Percentiles rank a stretch among this genome's conserved stretches.
Evolutionary conservation across 306 rosid species (phyloP).

Genomic region (Acacia acuminata): DNA sequence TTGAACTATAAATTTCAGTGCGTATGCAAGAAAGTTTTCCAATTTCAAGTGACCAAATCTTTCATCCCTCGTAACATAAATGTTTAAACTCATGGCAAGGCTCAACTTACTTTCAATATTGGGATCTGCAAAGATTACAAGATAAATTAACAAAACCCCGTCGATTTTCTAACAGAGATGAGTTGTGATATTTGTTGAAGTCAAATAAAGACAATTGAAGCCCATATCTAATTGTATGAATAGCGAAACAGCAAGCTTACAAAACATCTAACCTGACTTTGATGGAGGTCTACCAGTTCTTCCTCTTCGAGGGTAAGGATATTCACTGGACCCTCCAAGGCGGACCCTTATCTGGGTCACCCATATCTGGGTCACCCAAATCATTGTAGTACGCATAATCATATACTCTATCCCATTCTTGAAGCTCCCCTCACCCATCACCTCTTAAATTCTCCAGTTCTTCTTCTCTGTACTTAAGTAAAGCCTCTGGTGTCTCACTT

Average conservation of each 20-base stretch:
- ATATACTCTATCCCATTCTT: not conserved
- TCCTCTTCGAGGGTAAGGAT: slow-evolving; percentile 91
- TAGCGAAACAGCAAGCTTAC: not conserved
- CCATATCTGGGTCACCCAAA: slow-evolving; percentile 36
- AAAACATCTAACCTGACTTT: slow-evolving; percentile 45
- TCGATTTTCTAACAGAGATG: not conserved
- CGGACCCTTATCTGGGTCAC: slow-evolving; percentile 36
- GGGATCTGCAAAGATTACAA: slow-evolving; percentile 53
- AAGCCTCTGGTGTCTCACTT: slow-evolving; percentile 58
- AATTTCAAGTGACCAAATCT: slow-evolving; percentile 74
- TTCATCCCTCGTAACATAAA: slow-evolving; percentile 38
- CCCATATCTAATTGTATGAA: slow-evolving; percentile 1
- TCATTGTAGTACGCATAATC: not conserved
- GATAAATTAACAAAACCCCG: slow-evolving; percentile 1
- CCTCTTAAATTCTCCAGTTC: slow-evolving; percentile 42
- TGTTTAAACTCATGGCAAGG: slow-evolving; percentile 48
- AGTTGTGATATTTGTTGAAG: not conserved
- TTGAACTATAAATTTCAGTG: slow-evolving; percentile 72
- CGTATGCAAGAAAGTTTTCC: slow-evolving; percentile 77
- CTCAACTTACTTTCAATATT: slow-evolving; percentile 56
- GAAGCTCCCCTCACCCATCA: not conserved
- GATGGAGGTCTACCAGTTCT: slow-evolving; percentile 68
- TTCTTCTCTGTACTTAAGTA: slow-evolving; percentile 58
- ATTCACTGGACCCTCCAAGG: slow-evolving; percentile 65
- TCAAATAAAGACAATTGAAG: slow-evolving; percentile 3